Conservation (phyloP, 805 yeast genomes). For the Schwanniomyces sp. region DNA sequence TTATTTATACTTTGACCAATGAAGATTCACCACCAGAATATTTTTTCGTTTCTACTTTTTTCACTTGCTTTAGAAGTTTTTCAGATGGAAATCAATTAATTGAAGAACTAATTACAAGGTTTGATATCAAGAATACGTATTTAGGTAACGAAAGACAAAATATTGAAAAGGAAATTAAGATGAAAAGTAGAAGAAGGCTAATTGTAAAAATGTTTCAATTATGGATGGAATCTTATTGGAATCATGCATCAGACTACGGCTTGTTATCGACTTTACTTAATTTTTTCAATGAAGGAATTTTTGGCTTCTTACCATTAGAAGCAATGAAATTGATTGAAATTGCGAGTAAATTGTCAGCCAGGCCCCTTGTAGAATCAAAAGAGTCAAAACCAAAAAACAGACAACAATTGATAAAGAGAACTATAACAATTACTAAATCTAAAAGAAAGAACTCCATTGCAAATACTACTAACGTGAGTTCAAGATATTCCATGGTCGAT, state of each 20-base stretch:
- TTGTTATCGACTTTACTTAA: slow-evolving; percentile 70
- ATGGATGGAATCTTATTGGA: slow-evolving; percentile 94
- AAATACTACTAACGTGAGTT: slow-evolving; percentile 18
- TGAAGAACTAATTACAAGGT: slow-evolving; percentile 65
- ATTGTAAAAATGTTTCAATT: slow-evolving; percentile 68
- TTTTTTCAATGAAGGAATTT: slow-evolving; percentile 77
- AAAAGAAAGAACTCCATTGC: slow-evolving; percentile 34
- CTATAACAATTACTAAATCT: slow-evolving; percentile 38
- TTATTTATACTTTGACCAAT: slow-evolving; percentile 65
- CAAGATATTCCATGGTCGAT: slow-evolving; percentile 52
- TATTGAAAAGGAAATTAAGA: slow-evolving; percentile 26
- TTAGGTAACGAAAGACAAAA: slow-evolving; percentile 13
- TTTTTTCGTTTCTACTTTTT: slow-evolving; percentile 69
- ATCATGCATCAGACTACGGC: slow-evolving; percentile 55
- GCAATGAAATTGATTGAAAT: slow-evolving; percentile 59
- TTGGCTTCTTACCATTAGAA: slow-evolving; percentile 62
- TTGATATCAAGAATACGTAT: slow-evolving; percentile 48
- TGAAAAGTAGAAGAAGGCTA: slow-evolving; percentile 62
- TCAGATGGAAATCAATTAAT: slow-evolving; percentile 65
- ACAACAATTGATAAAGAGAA: slow-evolving; percentile 54
- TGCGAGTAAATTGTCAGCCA: slow-evolving; percentile 59
- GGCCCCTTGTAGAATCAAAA: slow-evolving; percentile 50
- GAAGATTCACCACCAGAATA: slow-evolving; percentile 64
- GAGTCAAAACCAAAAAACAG: slow-evolving; percentile 14
- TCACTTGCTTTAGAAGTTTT: slow-evolving; percentile 74